Percentiles rank a stretch among this genome's conserved stretches.
These are phyloP conservation scores for Dichotomopilus funicola DNA, from an alignment of 2,329 filamentous ascomycete genomes.

Conservation along the genomic window DNA sequence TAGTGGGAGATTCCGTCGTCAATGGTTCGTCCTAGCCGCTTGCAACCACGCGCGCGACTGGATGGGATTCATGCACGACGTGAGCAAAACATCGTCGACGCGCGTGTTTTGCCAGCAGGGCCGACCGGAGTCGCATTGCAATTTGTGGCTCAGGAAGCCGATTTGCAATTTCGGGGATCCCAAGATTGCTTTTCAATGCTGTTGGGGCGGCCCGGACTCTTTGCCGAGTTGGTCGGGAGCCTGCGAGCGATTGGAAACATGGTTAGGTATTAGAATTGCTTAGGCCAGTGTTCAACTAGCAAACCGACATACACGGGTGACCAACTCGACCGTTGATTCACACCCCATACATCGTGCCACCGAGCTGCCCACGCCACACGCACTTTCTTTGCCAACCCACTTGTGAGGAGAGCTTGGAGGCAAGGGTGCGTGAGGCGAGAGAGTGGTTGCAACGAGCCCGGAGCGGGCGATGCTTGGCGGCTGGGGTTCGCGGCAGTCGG, in stretches of 20 bases:
- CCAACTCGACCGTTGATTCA: too few species aligned
- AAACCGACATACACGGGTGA: too few species aligned
- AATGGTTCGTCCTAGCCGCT: neutral
- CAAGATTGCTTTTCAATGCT: conserved; percentile 38
- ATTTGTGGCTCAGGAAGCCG: conserved; percentile 15
- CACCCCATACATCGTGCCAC: too few species aligned
- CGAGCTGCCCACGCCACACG: too few species aligned
- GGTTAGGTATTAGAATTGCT: too few species aligned
- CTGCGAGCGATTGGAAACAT: neutral
- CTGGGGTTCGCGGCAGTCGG: conserved; percentile 8
- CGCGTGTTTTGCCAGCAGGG: neutral
- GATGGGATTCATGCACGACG: conserved; percentile 2
- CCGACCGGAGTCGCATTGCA: conserved; percentile 3
- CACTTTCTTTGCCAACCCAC: neutral
- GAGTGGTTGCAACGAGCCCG: neutral
- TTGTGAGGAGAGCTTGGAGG: neutral
- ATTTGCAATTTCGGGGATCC: conserved; percentile 24
- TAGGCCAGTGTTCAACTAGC: too few species aligned
- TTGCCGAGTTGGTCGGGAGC: neutral
- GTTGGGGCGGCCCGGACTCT: conserved; percentile 3
- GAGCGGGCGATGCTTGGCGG: conserved; percentile 14
- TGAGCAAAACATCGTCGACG: too few species aligned
- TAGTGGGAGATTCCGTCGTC: too few species aligned
- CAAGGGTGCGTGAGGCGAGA: neutral
- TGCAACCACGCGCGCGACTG: conserved; percentile 4